Evolutionary conservation across 208 protist species (phyloP).

Genomic region (Leishmania tropica): DNA sequence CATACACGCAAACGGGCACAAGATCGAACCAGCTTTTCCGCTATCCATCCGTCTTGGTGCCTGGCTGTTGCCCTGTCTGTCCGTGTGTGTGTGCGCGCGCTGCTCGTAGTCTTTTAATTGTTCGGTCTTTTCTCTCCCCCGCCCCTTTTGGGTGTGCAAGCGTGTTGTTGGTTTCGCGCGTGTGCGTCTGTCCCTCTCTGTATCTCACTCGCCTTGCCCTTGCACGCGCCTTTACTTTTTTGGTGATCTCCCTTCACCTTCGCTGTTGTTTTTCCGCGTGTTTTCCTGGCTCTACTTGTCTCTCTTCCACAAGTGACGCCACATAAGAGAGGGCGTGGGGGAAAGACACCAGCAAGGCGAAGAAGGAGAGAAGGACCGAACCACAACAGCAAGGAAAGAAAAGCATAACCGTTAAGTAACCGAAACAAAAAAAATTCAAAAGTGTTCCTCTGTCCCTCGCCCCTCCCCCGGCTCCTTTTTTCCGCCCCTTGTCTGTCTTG

Average conservation of each 20-base stretch:
- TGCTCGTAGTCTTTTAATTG: neutral
- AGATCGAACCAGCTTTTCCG: neutral
- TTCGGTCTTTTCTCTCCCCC: neutral
- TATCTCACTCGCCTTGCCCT: neutral
- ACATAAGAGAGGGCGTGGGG: neutral
- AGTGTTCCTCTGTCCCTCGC: neutral
- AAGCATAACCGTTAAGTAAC: neutral
- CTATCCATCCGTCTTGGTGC: neutral
- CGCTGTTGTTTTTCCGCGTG: neutral
- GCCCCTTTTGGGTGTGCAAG: neutral
- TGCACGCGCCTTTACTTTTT: too few species aligned
- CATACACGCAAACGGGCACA: neutral
- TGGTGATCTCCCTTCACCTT: neutral
- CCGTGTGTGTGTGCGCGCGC: neutral
- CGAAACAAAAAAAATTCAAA: neutral
- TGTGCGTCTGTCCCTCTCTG: neutral
- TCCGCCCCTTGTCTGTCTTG: neutral
- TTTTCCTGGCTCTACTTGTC: neutral
- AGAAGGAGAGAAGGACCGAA: too few species aligned
- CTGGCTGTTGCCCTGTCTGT: neutral
- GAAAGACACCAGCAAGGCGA: neutral
- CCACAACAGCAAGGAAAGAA: neutral
- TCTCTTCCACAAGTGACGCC: neutral
- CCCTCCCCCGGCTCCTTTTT: neutral
- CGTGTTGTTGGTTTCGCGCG: neutral